Evolutionary conservation across 495 filamentous ascomycete species (phyloP).

Genomic region (Hapsidospora chrysogenum): DNA sequence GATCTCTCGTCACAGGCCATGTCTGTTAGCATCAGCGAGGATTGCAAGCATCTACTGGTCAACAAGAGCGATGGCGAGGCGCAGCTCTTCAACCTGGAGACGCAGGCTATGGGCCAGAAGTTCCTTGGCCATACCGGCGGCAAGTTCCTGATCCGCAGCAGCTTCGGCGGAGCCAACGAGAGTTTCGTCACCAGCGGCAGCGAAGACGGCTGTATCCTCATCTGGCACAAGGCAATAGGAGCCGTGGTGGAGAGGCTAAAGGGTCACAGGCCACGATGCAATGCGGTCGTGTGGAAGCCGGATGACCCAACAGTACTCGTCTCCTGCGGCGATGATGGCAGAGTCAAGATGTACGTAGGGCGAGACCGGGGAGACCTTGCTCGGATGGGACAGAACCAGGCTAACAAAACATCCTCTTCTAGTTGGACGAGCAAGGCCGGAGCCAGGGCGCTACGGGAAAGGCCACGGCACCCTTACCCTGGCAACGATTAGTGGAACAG

Average conservation of each 20-base stretch:
- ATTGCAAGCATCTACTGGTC: constrained; percentile 66
- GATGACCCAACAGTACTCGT: constrained; percentile 72
- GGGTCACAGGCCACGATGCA: constrained; percentile 64
- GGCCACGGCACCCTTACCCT: too few species aligned
- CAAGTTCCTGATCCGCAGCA: constrained; percentile 59
- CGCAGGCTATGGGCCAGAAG: constrained; percentile 48
- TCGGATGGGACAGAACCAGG: too few species aligned
- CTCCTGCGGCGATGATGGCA: constrained; percentile 74
- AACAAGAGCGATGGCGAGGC: constrained; percentile 63
- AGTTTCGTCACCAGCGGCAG: constrained; percentile 83
- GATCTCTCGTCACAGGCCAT: constrained; percentile 49
- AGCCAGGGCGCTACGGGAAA: too few species aligned
- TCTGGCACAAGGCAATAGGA: constrained; percentile 81
- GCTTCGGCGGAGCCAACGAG: constrained; percentile 79
- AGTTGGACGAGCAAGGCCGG: too few species aligned
- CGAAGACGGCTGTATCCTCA: constrained; percentile 49
- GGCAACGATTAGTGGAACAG: too few species aligned
- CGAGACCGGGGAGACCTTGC: too few species aligned
- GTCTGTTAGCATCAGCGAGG: constrained; percentile 62
- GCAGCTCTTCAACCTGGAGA: constrained; percentile 59
- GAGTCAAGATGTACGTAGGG: constrained; percentile 70
- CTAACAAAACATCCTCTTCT: too few species aligned
- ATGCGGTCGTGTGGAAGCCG: constrained; percentile 87
- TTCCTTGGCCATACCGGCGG: constrained; percentile 61
- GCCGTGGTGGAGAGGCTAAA: constrained; percentile 56